Base-by-base conservation (phyloP, 192 early-diverging fungal genomes). In the Allomyces javanicus region DNA sequence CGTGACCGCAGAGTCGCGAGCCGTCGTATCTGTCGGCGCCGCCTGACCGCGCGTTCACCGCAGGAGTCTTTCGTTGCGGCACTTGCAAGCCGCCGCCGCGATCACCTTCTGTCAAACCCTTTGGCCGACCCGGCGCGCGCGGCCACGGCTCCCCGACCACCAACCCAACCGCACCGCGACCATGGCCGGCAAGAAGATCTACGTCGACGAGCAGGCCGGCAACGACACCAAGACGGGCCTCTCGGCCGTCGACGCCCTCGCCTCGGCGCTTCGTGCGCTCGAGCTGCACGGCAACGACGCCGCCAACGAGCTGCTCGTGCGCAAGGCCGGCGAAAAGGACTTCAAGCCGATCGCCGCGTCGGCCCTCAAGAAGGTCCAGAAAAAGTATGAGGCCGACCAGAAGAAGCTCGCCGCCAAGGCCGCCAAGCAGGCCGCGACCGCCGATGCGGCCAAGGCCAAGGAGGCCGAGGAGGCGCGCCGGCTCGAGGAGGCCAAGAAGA, bases 281-380 rank as follows among this genome's bases (percentile, higher is more conserved):
- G 80, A 84, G 66, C 66, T 71, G 33, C 72, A 81, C 27, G 80
- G 77, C 22, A 70, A 72, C 58, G 69, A 74, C 72, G 68, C 73
- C 25, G 71, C 70, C 26, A 70, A 67, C 25, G 76, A 74, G 64
- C 73, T 76, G 68, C 67, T 79, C 61, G 77, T 90, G 24, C 78
- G 82, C 68, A 93, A 93, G 76, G 77, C 77, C 50, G 71, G 79
- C 23, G 85, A 79, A n/a, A 84, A 86, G 62, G 85, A 79, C 22
- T 96, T 79, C 73, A 78, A 76, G 61, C 79, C 85, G 62, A 86
- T 90, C 71, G 88, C 92, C n/a, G 85, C 83, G 43, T 82, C 94
- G 63, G 92, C 89, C 10, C 71, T 94, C 64, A 99, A 99, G 81
- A 99, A 97, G 75, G 87, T 87, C 9, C 83, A 86, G 69, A 89